These are phyloP conservation scores for Trichosporon asahii DNA, from an alignment of 1,284 basidiomycete genomes.

Conservation along the genomic window DNA sequence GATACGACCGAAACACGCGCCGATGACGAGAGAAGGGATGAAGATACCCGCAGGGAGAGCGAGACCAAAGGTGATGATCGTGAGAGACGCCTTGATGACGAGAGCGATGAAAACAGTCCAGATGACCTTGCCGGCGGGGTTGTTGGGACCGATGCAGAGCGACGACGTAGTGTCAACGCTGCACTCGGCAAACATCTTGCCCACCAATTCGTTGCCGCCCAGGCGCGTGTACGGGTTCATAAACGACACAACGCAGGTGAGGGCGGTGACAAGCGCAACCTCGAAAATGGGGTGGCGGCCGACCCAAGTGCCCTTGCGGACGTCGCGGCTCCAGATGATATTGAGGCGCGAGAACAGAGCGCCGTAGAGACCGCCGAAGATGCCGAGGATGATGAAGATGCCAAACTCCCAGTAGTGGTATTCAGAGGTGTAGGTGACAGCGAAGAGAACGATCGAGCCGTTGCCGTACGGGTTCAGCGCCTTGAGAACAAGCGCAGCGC, in stretches of 20 bases:
- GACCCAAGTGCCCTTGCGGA: constrained; percentile 77
- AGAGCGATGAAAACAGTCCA: constrained; percentile 68
- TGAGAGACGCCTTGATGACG: constrained; percentile 75
- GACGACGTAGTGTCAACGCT: constrained; percentile 61
- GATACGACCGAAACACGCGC: constrained; percentile 88
- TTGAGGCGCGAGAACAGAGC: constrained; percentile 85
- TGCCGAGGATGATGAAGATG: constrained; percentile 78
- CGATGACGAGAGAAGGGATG: constrained; percentile 94
- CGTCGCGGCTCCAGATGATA: constrained; percentile 76
- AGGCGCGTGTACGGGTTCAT: constrained; percentile 87
- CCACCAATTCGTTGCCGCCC: constrained; percentile 90
- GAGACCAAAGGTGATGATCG: constrained; percentile 90
- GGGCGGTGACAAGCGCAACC: constrained; percentile 73
- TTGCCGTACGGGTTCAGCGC: constrained; percentile 85
- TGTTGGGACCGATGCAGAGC: constrained; percentile 63
- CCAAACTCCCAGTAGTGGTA: constrained; percentile 54
- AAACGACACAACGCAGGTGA: constrained; percentile 76
- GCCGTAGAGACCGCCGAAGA: constrained; percentile 89
- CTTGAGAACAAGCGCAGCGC: constrained; percentile 81
- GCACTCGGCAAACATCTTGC: constrained; percentile 82
- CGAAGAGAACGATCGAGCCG: constrained; percentile 54
- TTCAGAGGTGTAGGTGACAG: constrained; percentile 49
- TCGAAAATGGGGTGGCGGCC: constrained; percentile 76
- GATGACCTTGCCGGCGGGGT: constrained; percentile 54
- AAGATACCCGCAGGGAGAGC: constrained; percentile 94